Base-by-base conservation (phyloP, 441 rosid genomes). In the Breynia disticha region DNA sequence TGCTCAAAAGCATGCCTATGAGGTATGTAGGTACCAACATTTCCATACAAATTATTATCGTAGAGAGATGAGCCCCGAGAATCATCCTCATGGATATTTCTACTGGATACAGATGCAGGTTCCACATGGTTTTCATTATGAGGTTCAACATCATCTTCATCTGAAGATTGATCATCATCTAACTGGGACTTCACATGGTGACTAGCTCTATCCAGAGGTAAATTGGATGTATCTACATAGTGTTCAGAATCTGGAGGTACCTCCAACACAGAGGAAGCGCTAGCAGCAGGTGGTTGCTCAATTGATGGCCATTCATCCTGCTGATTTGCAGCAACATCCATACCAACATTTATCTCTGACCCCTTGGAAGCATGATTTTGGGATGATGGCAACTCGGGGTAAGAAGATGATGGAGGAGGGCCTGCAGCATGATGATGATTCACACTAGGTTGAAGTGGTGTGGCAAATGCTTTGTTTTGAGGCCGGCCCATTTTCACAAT, bases 401-500 rank as follows among this genome's bases (percentile, higher is more conserved):
- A 69, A 43, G 72, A 59, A 49, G 61, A 61, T 1, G 59, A n/a
- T n/a, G n/a, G n/a, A n/a, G n/a, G n/a, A n/a, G n/a, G n/a, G n/a
- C n/a, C 67, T 37, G 38, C 39, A 56, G 47, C 71, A 56, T 64
- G 67, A 44, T 21, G 68, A 63, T 70, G 78, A 68, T 66, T 67
- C 66, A 65, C 73, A 64, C 61, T 68, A 38, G 61, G 75, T 19
- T 54, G 74, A 57, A 82, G 67, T 54, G 21, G 62, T 66, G 69
- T 5, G 19, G 49, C 59, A 47, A 82, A 65, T 51, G 66, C 65
- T 73, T 80, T 80, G 62, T 56, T 72, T 16, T 77, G 88, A 20
- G 95, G 97, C 77, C 72, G 77, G 55, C 99, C 95, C 97, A 78
- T 83, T 78, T 87, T 93, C 59, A 93, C 99, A 63, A 93, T 76